These are phyloP conservation scores for Picochlorum costavermella DNA, from an alignment of 139 green algal genomes.

Conservation along the genomic window DNA sequence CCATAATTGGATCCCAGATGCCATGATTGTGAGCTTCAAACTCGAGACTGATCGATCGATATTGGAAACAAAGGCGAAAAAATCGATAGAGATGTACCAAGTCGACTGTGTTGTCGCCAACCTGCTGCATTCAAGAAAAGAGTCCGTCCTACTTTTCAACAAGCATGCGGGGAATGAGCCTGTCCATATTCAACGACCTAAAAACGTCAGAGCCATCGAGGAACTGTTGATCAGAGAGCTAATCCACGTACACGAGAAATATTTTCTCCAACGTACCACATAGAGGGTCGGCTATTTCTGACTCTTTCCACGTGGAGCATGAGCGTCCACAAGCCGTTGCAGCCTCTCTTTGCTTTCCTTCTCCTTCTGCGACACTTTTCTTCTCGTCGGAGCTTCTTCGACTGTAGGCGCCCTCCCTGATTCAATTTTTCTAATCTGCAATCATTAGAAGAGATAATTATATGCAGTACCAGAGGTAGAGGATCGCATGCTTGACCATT, in stretches of 20 bases:
- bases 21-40: conserved; percentile 95
- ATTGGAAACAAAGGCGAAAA: conserved; percentile 55
- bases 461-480: too few species aligned
- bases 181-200: neutral
- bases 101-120: conserved; percentile 94
- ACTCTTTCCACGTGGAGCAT: too few species aligned
- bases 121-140: conserved; percentile 77
- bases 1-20: conserved; percentile 66
- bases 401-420: too few species aligned
- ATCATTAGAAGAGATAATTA: too few species aligned
- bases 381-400: too few species aligned
- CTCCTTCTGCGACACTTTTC: too few species aligned
- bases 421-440: too few species aligned
- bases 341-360: too few species aligned
- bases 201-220: neutral
- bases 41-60: conserved; percentile 87
- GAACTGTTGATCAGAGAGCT: neutral
- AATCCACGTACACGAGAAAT: neutral
- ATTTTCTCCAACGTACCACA: too few species aligned
- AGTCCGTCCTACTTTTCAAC: conserved; percentile 57
- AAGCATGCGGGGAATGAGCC: neutral
- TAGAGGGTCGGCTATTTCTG: too few species aligned
- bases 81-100: conserved; percentile 58
- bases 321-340: too few species aligned
- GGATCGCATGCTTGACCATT: too few species aligned